phyloP scores from a whole-genome alignment of 495 filamentous ascomycete species.

The Penicillium samsonianum region DNA sequence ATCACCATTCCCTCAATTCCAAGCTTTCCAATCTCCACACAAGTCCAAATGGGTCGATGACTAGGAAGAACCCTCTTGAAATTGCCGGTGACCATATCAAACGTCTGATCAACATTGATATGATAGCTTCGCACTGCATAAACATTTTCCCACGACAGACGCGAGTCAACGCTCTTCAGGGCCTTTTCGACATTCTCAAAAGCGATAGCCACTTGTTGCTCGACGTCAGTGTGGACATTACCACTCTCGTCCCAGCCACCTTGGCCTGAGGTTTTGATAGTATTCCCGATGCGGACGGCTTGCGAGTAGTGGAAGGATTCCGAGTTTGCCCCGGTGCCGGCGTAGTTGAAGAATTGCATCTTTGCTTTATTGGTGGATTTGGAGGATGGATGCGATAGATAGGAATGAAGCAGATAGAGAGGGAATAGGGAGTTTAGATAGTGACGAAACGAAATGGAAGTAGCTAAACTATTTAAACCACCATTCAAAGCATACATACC shows the following conservation, averaged over 20 bases:
- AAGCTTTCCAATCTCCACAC: conserved; percentile 20
- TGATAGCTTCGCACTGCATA: conserved; percentile 21
- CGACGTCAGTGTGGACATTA: conserved; percentile 8
- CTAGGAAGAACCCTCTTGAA: conserved; percentile 15
- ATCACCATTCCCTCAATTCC: conserved; percentile 20
- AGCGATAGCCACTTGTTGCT: conserved; percentile 18
- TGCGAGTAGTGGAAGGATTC: conserved; percentile 23
- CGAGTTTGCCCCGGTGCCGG: conserved; percentile 20
- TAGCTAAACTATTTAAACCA: not conserved
- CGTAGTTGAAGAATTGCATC: conserved; percentile 20
- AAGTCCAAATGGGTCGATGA: conserved; percentile 21
- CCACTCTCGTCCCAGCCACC: conserved; percentile 19
- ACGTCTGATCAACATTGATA: conserved; percentile 17
- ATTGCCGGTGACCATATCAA: conserved; percentile 19
- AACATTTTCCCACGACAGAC: conserved; percentile 20
- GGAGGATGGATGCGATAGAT: not conserved
- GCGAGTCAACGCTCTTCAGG: conserved; percentile 14
- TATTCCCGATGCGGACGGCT: conserved; percentile 14
- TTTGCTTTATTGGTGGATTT: not conserved
- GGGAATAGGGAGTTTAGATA: not conserved
- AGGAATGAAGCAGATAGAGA: not conserved
- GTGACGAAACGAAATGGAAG: not conserved
- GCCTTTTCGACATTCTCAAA: conserved; percentile 17
- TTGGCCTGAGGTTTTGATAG: conserved; percentile 21
- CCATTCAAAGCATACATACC: not conserved